Percentiles rank a stretch among this genome's conserved stretches.
phyloP scores from a whole-genome alignment of 306 rosid genomes.

The Sphenostylis stenocarpa region DNA sequence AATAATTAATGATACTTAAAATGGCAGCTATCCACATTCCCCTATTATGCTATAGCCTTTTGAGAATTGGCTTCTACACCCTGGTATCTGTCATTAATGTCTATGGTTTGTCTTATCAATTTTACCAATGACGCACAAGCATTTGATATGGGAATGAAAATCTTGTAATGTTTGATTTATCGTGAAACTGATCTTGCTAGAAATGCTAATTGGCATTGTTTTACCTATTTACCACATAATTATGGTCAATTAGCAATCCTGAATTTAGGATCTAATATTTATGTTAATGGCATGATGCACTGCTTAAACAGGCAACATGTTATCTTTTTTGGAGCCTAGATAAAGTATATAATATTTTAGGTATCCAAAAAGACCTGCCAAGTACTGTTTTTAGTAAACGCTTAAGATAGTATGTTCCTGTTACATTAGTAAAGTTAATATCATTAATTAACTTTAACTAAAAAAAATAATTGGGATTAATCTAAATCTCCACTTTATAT shows the following conservation, averaged over 20 bases:
- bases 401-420: neutral
- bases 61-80: neutral
- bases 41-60: neutral
- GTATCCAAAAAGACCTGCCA: neutral
- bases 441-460: neutral
- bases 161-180: neutral
- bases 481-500: slow-evolving; percentile 6
- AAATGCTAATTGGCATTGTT: neutral
- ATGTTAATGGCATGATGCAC: neutral
- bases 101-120: neutral
- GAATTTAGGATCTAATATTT: slow-evolving; percentile 29
- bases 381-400: neutral
- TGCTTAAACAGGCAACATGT: neutral
- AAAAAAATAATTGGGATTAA: neutral
- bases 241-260: slow-evolving; percentile 6
- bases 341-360: slow-evolving; percentile 1
- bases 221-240: neutral
- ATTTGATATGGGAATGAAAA: neutral
- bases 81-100: neutral
- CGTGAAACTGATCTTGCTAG: neutral
- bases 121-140: neutral
- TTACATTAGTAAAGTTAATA: neutral
- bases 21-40: neutral
- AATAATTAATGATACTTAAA: neutral
- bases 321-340: neutral